Evolutionary conservation across 805 yeast genomes (phyloP), one percentile per base, ranked within the genome.

Genomic region (Myxozyma monticola): DNA sequence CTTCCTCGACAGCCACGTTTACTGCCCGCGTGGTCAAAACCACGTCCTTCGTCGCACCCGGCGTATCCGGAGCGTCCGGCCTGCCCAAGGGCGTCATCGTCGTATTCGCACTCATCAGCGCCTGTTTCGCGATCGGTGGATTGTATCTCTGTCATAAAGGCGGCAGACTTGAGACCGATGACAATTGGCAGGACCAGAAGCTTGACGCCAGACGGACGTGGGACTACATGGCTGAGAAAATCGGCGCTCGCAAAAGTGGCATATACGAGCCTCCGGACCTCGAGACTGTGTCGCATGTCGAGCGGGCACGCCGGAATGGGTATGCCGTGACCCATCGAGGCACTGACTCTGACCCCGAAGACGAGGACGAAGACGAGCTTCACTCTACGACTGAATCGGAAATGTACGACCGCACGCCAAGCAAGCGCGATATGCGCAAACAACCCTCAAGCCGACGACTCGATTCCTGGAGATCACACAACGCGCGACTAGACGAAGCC

Each of bases 51-150:
- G 33, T 31, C 6, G 14, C 35, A 18, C 46, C 47, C 1, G 18
- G 31, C 29, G 31, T 17, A 5, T 20, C 45, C 1, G 46, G 51
- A 4, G 5, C 41, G 6, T 17, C 15, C 34, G 37, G 39, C 15
- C 38, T 52, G 10, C 39, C 50, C n/a, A 35, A 44, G 17, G 45
- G 54, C 3, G 14, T 37, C n/a, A 52, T 54, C 6, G 42, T 54
- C 28, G 36, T 50, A 12, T 54, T 54, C 26, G 56, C 56, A 12
- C 31, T 51, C 12, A 28, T 54, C 6, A 39, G 30, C 5, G 28
- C 46, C 26, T 29, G 35, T 9, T 38, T 53, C 17, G 31, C 50
- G 2, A 33, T 35, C 8, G 49, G 50, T 18, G 54, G 56, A 22
- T 42, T 30, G 17, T 42, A 31, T 28, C 29, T 53, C 9, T 26